Conservation (phyloP, 2,329 filamentous ascomycete genomes). For the Neocatenulostroma microsporum region DNA sequence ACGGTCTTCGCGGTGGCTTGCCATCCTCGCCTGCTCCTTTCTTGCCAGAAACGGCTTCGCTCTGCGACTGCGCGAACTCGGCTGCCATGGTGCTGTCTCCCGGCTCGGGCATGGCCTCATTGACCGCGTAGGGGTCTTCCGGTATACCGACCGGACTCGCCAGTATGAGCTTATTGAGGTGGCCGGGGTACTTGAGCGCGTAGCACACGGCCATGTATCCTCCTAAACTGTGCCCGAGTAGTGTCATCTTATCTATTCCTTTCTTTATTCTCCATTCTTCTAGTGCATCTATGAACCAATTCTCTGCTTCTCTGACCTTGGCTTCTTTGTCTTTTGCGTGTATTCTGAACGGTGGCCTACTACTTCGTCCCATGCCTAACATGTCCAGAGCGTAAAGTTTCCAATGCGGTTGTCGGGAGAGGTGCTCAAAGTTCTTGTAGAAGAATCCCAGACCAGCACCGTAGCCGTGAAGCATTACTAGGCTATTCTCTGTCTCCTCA, state of each 20-base stretch:
- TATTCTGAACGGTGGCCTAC: slow-evolving; percentile 74
- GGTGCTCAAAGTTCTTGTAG: slow-evolving; percentile 92
- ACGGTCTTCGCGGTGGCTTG: slow-evolving; percentile 49
- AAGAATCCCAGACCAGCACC: slow-evolving; percentile 95
- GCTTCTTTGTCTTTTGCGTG: slow-evolving; percentile 70
- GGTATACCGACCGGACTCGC: slow-evolving; percentile 92
- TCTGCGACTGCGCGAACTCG: slow-evolving; percentile 73
- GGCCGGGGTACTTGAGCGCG: slow-evolving; percentile 90
- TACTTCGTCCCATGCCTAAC: slow-evolving; percentile 88
- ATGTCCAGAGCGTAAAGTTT: slow-evolving; percentile 91
- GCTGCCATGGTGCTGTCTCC: slow-evolving; percentile 63
- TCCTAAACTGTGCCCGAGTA: slow-evolving; percentile 86
- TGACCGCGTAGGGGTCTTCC: slow-evolving; percentile 84
- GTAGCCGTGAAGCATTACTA: slow-evolving; percentile 96
- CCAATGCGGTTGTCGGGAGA: slow-evolving; percentile 73
- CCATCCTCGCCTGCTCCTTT: slow-evolving; percentile 29
- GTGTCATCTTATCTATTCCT: slow-evolving; percentile 86
- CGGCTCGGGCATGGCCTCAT: slow-evolving; percentile 70
- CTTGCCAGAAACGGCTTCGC: slow-evolving; percentile 32
- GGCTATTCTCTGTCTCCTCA: slow-evolving; percentile 70
- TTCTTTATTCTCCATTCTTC: slow-evolving; percentile 90
- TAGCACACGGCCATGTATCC: slow-evolving; percentile 95
- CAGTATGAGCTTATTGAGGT: slow-evolving; percentile 89
- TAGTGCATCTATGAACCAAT: slow-evolving; percentile 90
- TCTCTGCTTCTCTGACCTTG: slow-evolving; percentile 82